Percentiles rank a stretch among this genome's conserved stretches.
Evolutionary conservation across 2,329 filamentous ascomycete genomes (phyloP).

Genomic region (Fusarium brevicatenulatum): DNA sequence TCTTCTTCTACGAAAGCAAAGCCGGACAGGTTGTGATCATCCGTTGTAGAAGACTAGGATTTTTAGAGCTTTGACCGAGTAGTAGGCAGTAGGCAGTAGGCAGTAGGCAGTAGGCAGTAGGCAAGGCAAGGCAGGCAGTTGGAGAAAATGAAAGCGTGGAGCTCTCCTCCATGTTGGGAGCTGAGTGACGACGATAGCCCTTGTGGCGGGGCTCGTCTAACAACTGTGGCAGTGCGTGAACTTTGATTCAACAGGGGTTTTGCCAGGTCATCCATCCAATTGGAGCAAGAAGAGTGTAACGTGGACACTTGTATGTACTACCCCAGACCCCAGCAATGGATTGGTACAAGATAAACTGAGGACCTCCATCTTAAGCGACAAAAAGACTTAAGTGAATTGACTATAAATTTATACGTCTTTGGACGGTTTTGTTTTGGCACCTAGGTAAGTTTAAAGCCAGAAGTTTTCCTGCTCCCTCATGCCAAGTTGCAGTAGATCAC

Average conservation of each 20-base stretch:
- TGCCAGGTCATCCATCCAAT: background rate
- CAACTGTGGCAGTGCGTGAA: slow-evolving; percentile 28
- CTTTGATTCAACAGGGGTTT: slow-evolving; percentile 15
- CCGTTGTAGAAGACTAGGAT: slow-evolving; percentile 28
- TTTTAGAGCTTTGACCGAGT: slow-evolving; percentile 16
- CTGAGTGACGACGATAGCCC: slow-evolving; percentile 8
- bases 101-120: background rate
- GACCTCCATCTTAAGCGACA: background rate
- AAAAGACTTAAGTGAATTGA: background rate
- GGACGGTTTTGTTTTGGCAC: background rate
- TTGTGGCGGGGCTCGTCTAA: slow-evolving; percentile 23
- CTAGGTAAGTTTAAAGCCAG: too few species aligned
- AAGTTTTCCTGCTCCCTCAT: background rate
- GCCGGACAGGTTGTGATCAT: slow-evolving; percentile 1
- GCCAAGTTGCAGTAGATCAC: slow-evolving; percentile 11
- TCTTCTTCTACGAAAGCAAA: background rate
- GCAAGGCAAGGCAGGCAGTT: background rate
- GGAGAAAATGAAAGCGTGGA: slow-evolving; percentile 16
- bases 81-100: background rate
- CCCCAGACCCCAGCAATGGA: background rate
- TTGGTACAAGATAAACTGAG: background rate
- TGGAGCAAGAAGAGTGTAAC: slow-evolving; percentile 17
- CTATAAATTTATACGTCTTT: too few species aligned
- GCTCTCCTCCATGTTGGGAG: background rate
- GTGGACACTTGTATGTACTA: slow-evolving; percentile 30